A percentile compares a stretch with the other conserved stretches of the same genome.
phyloP scores from a whole-genome alignment of 768 basidiomycete species.

The Trametes sanguinea region DNA sequence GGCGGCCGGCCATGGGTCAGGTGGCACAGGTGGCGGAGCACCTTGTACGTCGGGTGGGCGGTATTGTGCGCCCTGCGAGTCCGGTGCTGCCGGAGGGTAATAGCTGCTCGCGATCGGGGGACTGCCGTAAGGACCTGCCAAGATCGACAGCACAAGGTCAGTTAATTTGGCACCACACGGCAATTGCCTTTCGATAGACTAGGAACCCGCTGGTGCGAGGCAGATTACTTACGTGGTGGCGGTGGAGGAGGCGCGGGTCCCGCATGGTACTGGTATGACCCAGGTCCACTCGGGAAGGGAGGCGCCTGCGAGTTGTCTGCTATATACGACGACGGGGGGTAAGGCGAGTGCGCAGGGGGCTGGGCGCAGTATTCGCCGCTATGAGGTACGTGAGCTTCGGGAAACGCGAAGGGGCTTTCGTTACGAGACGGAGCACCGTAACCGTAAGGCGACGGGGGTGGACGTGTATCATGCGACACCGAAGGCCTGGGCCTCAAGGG shows the following conservation, averaged over 20 bases:
- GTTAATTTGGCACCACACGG: background rate
- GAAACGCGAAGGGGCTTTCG: slow-evolving; percentile 26
- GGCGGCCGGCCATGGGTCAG: slow-evolving; percentile 22
- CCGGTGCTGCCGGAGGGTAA: slow-evolving; percentile 7
- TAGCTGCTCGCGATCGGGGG: slow-evolving; percentile 27
- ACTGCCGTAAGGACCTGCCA: slow-evolving; percentile 28
- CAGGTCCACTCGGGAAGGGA: slow-evolving; percentile 9
- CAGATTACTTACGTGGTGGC: slow-evolving; percentile 40
- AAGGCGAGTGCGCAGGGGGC: slow-evolving; percentile 6
- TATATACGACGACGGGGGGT: background rate
- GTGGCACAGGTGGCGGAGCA: slow-evolving; percentile 20
- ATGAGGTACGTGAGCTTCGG: slow-evolving; percentile 21
- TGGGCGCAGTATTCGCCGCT: slow-evolving; percentile 10
- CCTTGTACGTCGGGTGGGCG: slow-evolving; percentile 1
- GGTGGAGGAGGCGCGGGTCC: slow-evolving; percentile 35
- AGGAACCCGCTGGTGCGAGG: slow-evolving; percentile 1
- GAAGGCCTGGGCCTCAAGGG: slow-evolving; percentile 22
- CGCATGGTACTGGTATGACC: slow-evolving; percentile 20
- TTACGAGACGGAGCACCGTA: background rate
- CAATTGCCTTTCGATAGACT: background rate
- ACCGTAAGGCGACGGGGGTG: slow-evolving; percentile 2
- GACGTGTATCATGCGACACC: slow-evolving; percentile 16
- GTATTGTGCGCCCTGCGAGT: slow-evolving; percentile 3
- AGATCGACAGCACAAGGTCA: slow-evolving; percentile 28
- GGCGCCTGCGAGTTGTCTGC: slow-evolving; percentile 5